phyloP scores from a whole-genome alignment of 1,139 yeast species.

The Pichia norvegensis region DNA sequence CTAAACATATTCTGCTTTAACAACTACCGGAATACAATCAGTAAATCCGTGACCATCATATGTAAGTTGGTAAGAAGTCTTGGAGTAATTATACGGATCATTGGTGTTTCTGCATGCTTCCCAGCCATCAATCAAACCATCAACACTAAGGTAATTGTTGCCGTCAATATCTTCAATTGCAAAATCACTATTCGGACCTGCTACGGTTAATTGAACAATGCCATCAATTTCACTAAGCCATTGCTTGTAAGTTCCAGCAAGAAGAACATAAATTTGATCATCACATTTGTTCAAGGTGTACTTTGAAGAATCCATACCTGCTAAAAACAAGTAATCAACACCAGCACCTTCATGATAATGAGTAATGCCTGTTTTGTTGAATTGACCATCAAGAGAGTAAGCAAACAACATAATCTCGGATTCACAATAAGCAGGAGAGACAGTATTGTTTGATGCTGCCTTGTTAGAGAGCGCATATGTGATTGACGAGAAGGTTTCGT shows the following conservation, averaged over 20 bases:
- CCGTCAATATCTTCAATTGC: neutral
- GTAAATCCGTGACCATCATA: slow-evolving; percentile 1
- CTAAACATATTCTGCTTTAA: neutral
- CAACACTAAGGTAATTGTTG: slow-evolving; percentile 12
- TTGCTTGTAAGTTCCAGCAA: slow-evolving; percentile 1
- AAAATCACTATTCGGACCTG: slow-evolving; percentile 11
- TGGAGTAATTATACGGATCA: slow-evolving; percentile 21
- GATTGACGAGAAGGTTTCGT: neutral
- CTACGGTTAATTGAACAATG: slow-evolving; percentile 14
- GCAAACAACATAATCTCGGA: slow-evolving; percentile 1
- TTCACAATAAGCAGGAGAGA: no score
- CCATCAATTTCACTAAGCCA: slow-evolving; percentile 4
- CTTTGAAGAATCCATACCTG: slow-evolving; percentile 18
- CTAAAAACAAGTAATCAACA: slow-evolving; percentile 37
- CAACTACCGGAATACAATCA: neutral
- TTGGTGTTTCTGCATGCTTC: slow-evolving; percentile 19
- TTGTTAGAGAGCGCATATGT: no score
- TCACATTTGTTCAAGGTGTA: slow-evolving; percentile 5
- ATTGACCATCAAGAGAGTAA: neutral
- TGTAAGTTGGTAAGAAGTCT: slow-evolving; percentile 16
- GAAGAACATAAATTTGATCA: slow-evolving; percentile 4
- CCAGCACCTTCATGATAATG: slow-evolving; percentile 38
- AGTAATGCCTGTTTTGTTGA: slow-evolving; percentile 3
- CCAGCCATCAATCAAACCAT: slow-evolving; percentile 16
- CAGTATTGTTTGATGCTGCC: no score